Evolutionary conservation across 495 filamentous ascomycete genomes (phyloP).

Genomic region (Clohesyomyces aquaticus): DNA sequence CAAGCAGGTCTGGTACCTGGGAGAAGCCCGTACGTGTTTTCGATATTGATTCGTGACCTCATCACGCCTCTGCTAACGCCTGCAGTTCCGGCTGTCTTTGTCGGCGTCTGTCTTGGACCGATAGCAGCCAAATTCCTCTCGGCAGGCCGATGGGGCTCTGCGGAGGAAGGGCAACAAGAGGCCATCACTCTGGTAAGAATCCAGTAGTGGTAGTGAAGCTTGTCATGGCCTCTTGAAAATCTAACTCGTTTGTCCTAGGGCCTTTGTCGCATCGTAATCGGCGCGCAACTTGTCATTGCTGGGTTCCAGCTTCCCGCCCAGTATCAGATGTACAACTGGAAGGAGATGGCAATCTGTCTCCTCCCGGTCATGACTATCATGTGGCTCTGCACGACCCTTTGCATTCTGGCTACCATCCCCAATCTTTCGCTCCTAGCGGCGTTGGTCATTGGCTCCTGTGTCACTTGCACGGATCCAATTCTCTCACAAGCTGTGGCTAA

Average conservation of each 20-base stretch:
- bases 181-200: conserved; percentile 29
- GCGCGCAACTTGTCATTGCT: conserved; percentile 31
- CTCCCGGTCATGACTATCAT: conserved; percentile 33
- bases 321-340: conserved; percentile 27
- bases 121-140: too few relatives aligned
- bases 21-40: too few relatives aligned
- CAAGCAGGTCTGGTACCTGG: too few relatives aligned
- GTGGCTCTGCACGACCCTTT: conserved; percentile 33
- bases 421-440: conserved; percentile 54
- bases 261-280: conserved; percentile 27
- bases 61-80: too few relatives aligned
- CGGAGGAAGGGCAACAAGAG: conserved; percentile 21
- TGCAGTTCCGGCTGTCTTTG: too few relatives aligned
- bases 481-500: conserved; percentile 65
- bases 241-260: conserved; percentile 12
- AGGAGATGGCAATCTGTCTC: conserved; percentile 31
- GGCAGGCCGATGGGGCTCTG: conserved; percentile 33
- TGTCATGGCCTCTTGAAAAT: not conserved
- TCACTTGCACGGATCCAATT: conserved; percentile 65
- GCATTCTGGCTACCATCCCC: conserved; percentile 45
- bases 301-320: conserved; percentile 32
- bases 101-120: too few relatives aligned
- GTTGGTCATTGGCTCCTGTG: conserved; percentile 63
- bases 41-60: too few relatives aligned
- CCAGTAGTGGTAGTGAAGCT: not conserved